Evolutionary conservation across 1,139 yeast genomes (phyloP).

Genomic region (Debaryomyces nepalensis): DNA sequence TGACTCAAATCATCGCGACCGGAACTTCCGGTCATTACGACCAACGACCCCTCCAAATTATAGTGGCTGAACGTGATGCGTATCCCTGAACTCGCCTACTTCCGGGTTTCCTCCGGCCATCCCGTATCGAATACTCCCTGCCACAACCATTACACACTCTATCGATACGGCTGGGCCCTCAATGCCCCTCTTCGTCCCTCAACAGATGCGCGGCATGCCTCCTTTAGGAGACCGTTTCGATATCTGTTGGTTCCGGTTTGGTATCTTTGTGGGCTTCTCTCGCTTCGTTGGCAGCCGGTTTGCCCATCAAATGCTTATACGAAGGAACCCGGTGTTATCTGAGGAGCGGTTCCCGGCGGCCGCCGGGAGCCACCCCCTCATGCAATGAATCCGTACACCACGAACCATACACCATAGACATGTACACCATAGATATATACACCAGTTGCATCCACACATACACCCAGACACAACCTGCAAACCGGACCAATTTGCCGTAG

Average conservation of each 20-base stretch:
- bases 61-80: background rate
- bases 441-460: no score
- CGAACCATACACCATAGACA: no score
- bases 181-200: background rate
- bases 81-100: background rate
- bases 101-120: background rate
- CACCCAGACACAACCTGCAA: constrained; percentile 1
- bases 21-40: background rate
- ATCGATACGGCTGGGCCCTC: background rate
- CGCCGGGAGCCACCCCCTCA: background rate
- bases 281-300: constrained; percentile 6
- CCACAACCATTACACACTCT: no score
- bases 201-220: no score
- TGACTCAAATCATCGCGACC: background rate
- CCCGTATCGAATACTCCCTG: no score
- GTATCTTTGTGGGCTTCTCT: constrained; percentile 3
- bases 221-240: background rate
- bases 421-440: no score
- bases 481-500: background rate
- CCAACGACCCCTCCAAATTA: background rate
- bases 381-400: no score
- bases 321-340: background rate
- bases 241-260: constrained; percentile 1
- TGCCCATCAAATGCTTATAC: constrained; percentile 4
- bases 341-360: background rate